Evolutionary conservation across 208 protist species (phyloP).

Genomic region (Strigomonas culicis): DNA sequence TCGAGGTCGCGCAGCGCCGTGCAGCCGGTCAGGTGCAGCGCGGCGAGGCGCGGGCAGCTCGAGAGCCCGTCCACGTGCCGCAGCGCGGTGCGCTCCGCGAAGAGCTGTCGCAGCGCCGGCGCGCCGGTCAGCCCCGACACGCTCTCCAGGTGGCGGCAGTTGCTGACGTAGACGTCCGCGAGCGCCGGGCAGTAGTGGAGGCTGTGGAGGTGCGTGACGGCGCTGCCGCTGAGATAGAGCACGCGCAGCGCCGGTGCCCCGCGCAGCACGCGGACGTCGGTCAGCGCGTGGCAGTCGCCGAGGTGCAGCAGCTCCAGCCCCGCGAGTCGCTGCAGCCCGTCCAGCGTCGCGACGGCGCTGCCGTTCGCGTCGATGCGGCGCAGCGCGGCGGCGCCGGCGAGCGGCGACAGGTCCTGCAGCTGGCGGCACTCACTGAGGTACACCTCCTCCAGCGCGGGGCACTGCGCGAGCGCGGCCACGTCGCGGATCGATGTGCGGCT

Average conservation of each 20-base stretch:
- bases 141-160: background rate
- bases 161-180: background rate
- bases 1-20: background rate
- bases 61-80: background rate
- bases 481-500: background rate
- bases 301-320: conserved; percentile 11
- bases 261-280: background rate
- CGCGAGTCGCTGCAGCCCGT: background rate
- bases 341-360: background rate
- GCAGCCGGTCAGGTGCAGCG: conserved; percentile 8
- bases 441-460: conserved; percentile 3
- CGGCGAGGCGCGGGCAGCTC: conserved; percentile 1
- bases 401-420: background rate
- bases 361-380: conserved; percentile 4
- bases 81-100: background rate
- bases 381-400: background rate
- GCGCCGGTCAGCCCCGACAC: background rate
- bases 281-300: background rate
- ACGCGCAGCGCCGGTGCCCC: background rate
- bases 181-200: conserved; percentile 7
- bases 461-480: background rate
- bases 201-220: background rate
- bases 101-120: background rate
- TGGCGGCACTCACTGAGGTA: background rate
- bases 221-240: background rate